Base-by-base conservation (phyloP, 495 filamentous ascomycete genomes). In the Trichoderma virens region DNA sequence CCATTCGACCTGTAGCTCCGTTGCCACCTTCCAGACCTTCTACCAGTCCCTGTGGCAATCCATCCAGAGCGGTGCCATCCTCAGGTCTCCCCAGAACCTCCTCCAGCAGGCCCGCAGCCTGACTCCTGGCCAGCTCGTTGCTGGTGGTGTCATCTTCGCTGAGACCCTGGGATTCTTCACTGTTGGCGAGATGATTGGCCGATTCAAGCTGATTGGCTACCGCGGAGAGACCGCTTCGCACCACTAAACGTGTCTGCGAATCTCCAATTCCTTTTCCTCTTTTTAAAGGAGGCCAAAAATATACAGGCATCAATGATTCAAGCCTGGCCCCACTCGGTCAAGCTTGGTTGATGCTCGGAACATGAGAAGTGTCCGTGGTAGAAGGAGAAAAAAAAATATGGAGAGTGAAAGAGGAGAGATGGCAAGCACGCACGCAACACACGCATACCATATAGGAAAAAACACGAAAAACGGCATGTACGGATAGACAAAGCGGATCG, bases 101-200 rank as follows among this genome's bases (percentile, higher is more conserved):
- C 71, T 94, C 65, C 79, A 85, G 71, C 81, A 80, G 65, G 72
- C 89, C 66, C 84, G 91, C 71, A 90, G 87, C 75, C 61, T 93
- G 70, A 88, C 82, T 75, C 80, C 75, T 60, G 80, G 85, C 72
- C 85, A 96, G 74, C 66, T 92, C 63, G 82, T 81, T 30, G 73
- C 89, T 27, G 86, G 78, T 62, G 90, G 88, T 72, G 89, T 99
- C 62, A 75, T 96, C 65, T 71, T 78, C 43, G 93, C 93, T 41
- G 94, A 99, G 80, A 83, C 91, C 60, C 76, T 99, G 65, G 94
- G 94, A 62, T 98, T 99, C 84, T 99, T 98, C 84, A 93, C 92
- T 20, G 85, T 99, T 27, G 94, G 94, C 65, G 92, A 97, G 84
- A 98, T 99, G 78, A 88, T 98, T 68, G 94, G 94, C 65, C 82